Evolutionary conservation across 1,284 basidiomycete species (phyloP).

Genomic region (Fomitopsis palustris): DNA sequence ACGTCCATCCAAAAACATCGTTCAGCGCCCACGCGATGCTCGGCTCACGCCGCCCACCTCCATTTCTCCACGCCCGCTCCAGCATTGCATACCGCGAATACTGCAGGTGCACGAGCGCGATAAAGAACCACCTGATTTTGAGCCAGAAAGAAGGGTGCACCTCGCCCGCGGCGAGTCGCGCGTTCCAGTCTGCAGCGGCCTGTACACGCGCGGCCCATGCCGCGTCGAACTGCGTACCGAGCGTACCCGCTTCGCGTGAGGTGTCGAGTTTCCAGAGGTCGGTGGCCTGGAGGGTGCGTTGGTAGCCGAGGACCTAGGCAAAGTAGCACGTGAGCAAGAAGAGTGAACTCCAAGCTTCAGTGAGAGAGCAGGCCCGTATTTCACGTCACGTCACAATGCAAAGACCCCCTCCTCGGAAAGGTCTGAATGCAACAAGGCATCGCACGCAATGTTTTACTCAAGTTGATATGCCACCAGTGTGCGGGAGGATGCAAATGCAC

Average conservation of each 20-base stretch:
- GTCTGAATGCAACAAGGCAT: too few species aligned
- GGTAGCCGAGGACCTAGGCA: constrained; percentile 53
- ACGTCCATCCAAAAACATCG: constrained; percentile 63
- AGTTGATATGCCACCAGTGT: constrained; percentile 1
- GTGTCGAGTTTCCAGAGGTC: constrained; percentile 72
- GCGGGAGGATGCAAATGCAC: not conserved
- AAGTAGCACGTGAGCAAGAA: not conserved
- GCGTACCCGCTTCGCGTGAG: constrained; percentile 43
- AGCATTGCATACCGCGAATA: constrained; percentile 30
- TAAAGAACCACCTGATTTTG: constrained; percentile 44
- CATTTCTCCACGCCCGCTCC: constrained; percentile 48
- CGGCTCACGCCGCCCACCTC: constrained; percentile 44
- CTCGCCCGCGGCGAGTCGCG: constrained; percentile 44
- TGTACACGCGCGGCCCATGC: constrained; percentile 44
- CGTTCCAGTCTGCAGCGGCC: constrained; percentile 54
- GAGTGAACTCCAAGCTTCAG: not conserved
- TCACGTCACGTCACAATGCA: too few species aligned
- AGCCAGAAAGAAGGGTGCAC: constrained; percentile 35
- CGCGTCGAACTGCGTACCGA: constrained; percentile 48
- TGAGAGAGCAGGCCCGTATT: not conserved
- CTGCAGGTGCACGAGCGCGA: constrained; percentile 26
- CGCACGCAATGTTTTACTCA: too few species aligned
- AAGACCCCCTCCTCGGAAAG: too few species aligned
- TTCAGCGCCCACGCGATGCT: constrained; percentile 69
- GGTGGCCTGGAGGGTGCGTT: constrained; percentile 67